Conservation (phyloP, 345 rosid species). For the Euphorbia tirucalli region DNA sequence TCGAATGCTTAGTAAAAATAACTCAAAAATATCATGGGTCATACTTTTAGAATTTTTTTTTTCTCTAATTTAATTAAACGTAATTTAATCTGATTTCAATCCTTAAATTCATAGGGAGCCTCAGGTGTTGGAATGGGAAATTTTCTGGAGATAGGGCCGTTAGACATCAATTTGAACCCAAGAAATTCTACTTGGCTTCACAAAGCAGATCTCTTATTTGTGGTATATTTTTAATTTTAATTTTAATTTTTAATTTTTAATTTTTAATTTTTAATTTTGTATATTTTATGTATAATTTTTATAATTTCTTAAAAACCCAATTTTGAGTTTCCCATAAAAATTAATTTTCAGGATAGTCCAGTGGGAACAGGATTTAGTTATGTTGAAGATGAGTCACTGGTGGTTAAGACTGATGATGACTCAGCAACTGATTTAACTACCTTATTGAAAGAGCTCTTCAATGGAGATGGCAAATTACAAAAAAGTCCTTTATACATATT, state of each 20-base stretch:
- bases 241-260: background rate
- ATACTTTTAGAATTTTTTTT: too few species aligned
- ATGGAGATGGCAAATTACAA: constrained; percentile 31
- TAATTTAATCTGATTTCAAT: background rate
- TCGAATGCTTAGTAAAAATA: too few species aligned
- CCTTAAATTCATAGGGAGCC: constrained; percentile 25
- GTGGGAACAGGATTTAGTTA: constrained; percentile 49
- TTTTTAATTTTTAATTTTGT: background rate
- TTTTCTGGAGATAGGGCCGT: constrained; percentile 43
- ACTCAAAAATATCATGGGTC: too few species aligned
- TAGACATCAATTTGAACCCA: constrained; percentile 37
- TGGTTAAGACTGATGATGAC: constrained; percentile 40
- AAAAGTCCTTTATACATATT: constrained; percentile 39
- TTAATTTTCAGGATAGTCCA: constrained; percentile 38
- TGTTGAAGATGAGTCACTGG: constrained; percentile 31
- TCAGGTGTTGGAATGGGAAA: constrained; percentile 42
- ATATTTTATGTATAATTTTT: too few species aligned
- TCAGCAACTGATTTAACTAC: constrained; percentile 47
- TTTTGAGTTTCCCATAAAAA: background rate
- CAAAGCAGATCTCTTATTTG: constrained; percentile 49
- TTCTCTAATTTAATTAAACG: too few species aligned
- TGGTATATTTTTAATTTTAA: constrained; percentile 18
- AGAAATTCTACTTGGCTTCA: constrained; percentile 40
- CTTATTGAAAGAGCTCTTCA: constrained; percentile 36
- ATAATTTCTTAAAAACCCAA: background rate